A percentile compares a stretch with the other conserved stretches of the same genome.
Conservation (phyloP, 345 rosid species). For the Salix exigua region DNA sequence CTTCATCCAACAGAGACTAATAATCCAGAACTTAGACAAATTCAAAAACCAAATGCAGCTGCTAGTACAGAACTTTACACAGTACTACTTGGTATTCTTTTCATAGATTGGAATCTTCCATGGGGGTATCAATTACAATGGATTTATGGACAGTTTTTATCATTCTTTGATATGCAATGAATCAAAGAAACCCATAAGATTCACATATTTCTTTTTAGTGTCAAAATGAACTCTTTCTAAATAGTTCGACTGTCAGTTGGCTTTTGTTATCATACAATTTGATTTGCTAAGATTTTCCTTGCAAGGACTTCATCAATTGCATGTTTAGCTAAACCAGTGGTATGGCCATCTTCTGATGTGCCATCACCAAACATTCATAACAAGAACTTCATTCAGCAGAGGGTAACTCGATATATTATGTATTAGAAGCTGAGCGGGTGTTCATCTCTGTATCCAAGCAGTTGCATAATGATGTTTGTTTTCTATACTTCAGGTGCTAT, state of each 20-base stretch:
- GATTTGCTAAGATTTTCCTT: neutral
- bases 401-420: neutral
- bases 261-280: neutral
- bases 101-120: neutral
- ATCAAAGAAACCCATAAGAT: neutral
- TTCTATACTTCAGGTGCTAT: conserved; percentile 45
- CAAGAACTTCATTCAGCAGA: neutral
- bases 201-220: neutral
- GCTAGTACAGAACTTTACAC: neutral
- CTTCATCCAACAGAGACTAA: neutral
- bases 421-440: neutral
- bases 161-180: neutral
- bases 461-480: conserved; percentile 6
- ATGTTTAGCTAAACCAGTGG: neutral
- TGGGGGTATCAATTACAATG: neutral
- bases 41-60: neutral
- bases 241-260: neutral
- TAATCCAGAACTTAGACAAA: neutral
- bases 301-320: neutral
- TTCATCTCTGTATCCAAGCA: neutral
- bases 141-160: neutral
- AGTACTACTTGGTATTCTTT: neutral
- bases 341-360: neutral
- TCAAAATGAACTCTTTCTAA: neutral
- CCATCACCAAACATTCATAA: neutral